Evolutionary conservation across 1,284 basidiomycete genomes (phyloP).

Genomic region (Cerioporus squamosus): DNA sequence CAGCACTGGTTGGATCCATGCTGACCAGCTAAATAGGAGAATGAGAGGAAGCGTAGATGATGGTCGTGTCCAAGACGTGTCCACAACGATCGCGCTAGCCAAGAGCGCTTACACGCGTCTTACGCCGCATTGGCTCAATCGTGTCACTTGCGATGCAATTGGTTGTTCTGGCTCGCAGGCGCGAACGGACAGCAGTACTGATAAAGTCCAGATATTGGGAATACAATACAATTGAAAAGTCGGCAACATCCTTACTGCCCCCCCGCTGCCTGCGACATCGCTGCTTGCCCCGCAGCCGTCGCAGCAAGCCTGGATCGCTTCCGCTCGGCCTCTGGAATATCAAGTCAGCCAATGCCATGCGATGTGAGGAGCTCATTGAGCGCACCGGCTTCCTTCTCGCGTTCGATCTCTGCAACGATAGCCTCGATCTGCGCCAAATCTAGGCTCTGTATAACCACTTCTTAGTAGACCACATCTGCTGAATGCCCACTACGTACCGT

Average conservation of each 20-base stretch:
- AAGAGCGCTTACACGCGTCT: not conserved
- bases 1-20: slow-evolving; percentile 19
- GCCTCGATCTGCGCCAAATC: slow-evolving; percentile 87
- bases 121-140: no score
- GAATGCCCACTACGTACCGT: slow-evolving; percentile 59
- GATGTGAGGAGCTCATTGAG: slow-evolving; percentile 16
- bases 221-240: slow-evolving; percentile 20
- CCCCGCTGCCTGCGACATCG: slow-evolving; percentile 63
- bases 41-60: not conserved
- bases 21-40: not conserved
- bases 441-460: slow-evolving; percentile 62
- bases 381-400: slow-evolving; percentile 92
- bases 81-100: not conserved
- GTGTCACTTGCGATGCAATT: no score
- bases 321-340: slow-evolving; percentile 75
- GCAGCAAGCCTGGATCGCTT: slow-evolving; percentile 81
- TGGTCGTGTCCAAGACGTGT: slow-evolving; percentile 27
- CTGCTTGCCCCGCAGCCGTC: slow-evolving; percentile 82
- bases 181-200: not conserved
- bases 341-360: not conserved
- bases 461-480: not conserved
- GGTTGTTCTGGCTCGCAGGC: no score
- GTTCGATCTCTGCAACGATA: slow-evolving; percentile 90
- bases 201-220: not conserved
- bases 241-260: slow-evolving; percentile 27